Evolutionary conservation across 2,329 filamentous ascomycete species (phyloP), one percentile per base, ranked within the genome.

Genomic region (Hymenoscyphus occultus): DNA sequence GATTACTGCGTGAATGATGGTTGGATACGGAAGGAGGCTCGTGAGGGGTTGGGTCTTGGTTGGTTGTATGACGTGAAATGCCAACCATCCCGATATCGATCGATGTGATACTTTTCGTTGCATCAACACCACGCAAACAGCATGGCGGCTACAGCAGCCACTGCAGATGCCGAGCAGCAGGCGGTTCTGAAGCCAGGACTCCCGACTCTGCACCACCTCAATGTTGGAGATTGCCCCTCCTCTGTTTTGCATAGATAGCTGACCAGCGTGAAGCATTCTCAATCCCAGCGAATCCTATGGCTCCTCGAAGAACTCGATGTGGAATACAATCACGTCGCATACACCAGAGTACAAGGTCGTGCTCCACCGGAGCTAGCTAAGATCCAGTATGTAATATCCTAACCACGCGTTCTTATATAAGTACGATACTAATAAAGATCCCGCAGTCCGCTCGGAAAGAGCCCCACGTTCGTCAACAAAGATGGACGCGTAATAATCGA

Each of bases 291-390:
- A 51, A 85, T 90, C 62, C 78, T 90, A 60, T 90, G 87, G 87
- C 83, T 90, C 7, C 81, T 90, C 60, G 86, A 90, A 76, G 87
- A 89, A 73, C 82, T 90, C 67, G 83, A 88, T 56, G 78, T 96
- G 56, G 83, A 89, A 48, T 96, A 96, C 78, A 85, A 93, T 68
- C 54, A 71, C 42, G 81, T 89, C 61, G 93, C 89, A 81, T 91
- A 91, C 76, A 32, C 54, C 12, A 89, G 93, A 62, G 75, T 80
- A 68, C 78, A 78, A 65, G 83, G 81, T 73, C 81, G 90, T 14
- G 93, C 93, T 0, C 91, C 92, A 1, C 80, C 86, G 0, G 89
- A 90, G 73, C 83, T 97, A 56, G 32, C 60, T 22, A 86, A 89
- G n/a, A n/a, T 63, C 40, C 59, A 61, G 62, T 59, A 31, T 31